Evolutionary conservation across 208 protist genomes (phyloP).

Genomic region (Trypanosoma mega): DNA sequence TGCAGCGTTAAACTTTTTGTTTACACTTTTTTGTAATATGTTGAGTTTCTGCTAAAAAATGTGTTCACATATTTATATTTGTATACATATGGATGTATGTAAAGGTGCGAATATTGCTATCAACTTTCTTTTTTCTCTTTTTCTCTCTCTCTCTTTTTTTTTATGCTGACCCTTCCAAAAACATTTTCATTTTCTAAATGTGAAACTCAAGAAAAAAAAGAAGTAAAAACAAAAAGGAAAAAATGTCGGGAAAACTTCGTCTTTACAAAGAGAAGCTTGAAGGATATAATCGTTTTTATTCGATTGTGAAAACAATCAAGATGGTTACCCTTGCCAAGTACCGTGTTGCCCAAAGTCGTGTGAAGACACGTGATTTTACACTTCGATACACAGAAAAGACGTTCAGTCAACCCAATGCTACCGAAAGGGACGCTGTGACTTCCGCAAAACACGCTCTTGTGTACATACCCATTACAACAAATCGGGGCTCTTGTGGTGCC

Average conservation of each 20-base stretch:
- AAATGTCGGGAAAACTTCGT: constrained; percentile 90
- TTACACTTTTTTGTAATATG: not conserved
- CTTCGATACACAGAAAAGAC: constrained; percentile 90
- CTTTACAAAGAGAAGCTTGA: constrained; percentile 92
- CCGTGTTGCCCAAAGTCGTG: constrained; percentile 63
- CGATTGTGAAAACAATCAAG: constrained; percentile 92
- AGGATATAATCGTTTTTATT: constrained; percentile 91
- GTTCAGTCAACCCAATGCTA: constrained; percentile 64
- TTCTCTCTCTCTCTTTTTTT: constrained; percentile 23
- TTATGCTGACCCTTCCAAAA: constrained; percentile 1
- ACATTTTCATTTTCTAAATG: constrained; percentile 6
- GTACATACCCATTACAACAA: constrained; percentile 88
- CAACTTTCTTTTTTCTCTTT: too few relatives aligned
- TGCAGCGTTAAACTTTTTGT: constrained; percentile 7
- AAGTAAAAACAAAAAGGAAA: constrained; percentile 18
- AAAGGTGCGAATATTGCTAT: too few relatives aligned
- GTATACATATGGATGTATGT: constrained; percentile 4
- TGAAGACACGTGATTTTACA: constrained; percentile 87
- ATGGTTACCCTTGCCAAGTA: constrained; percentile 92
- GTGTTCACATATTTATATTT: not conserved
- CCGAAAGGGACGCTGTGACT: constrained; percentile 26
- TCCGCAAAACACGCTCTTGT: constrained; percentile 46
- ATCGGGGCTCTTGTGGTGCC: constrained; percentile 87
- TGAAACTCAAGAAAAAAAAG: too few relatives aligned
- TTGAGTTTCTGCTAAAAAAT: not conserved